Conservation (phyloP, 129 eudicot species). For the Flaveria bidentis region DNA sequence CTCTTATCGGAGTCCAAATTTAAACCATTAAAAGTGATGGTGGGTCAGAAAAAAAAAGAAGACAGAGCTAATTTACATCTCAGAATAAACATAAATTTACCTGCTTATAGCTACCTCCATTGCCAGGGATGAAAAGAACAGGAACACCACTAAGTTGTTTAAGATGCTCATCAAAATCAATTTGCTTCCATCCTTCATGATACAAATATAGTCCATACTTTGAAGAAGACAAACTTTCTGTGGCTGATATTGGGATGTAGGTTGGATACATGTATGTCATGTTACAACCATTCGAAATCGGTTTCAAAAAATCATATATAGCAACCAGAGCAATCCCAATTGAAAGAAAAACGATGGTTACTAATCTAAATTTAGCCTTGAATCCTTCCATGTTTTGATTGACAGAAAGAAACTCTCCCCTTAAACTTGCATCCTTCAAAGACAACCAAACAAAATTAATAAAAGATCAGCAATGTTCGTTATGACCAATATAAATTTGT, state of each 20-base stretch:
- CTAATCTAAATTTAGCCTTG: constrained; percentile 52
- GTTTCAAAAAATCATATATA: constrained; percentile 57
- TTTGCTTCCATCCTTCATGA: constrained; percentile 94
- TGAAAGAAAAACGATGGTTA: constrained; percentile 39
- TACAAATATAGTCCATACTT: constrained; percentile 79
- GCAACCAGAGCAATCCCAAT: constrained; percentile 51
- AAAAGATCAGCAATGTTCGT: constrained; percentile 1
- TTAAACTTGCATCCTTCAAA: constrained; percentile 43
- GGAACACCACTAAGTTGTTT: constrained; percentile 84
- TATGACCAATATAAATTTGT: constrained; percentile 14
- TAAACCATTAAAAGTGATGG: neutral
- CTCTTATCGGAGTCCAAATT: neutral
- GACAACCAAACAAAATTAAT: constrained; percentile 23
- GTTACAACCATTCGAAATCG: constrained; percentile 72
- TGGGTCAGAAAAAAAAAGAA: neutral
- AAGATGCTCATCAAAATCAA: constrained; percentile 72
- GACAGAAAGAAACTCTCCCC: constrained; percentile 19
- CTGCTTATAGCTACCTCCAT: constrained; percentile 99
- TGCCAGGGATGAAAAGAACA: constrained; percentile 91
- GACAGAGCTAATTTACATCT: constrained; percentile 3
- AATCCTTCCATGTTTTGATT: constrained; percentile 42
- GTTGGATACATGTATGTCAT: constrained; percentile 99
- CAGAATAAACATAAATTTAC: constrained; percentile 33
- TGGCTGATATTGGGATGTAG: constrained; percentile 70
- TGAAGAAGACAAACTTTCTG: constrained; percentile 47